Evolutionary conservation across 352 stramenopile genomes (phyloP), one percentile per base, ranked within the genome.

Genomic region (Phytophthora ramorum): DNA sequence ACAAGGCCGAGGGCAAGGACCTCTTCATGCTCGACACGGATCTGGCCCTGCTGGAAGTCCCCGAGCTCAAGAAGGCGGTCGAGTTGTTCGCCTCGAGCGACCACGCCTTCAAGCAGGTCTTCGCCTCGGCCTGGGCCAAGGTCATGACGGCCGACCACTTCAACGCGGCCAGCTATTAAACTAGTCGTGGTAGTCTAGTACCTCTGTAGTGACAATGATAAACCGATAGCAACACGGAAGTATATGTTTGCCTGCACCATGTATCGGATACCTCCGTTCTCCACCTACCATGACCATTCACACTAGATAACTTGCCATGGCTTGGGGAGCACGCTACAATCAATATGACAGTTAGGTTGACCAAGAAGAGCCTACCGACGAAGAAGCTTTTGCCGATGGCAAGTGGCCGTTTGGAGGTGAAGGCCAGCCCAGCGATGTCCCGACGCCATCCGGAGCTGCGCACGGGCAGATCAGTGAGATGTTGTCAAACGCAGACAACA

Each of bases 21-120:
- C 61, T 76, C 24, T 72, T 57, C 59, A 66, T 78, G 61, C 41
- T 71, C 1, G 38, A 67, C 28, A 76, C 65, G 16, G 63, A 74
- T n/a, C 13, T 75, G 10, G 64, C 62, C 0, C 52, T 73, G 26
- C 55, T 73, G 20, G 66, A 76, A 9, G 58, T 52, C 2, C 64
- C 64, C 5, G 64, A 72, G 46, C 64, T 72, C 5, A 74, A 65
- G 55, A 47, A 52, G 17, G 19, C 28, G 2, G 66, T 74, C 20
- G 41, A 74, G 14, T 44, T 53, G 35, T 76, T 63, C 38, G 63
- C 44, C 19, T 45, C 41, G 1, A 41, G 66, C 22, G 59, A 70
- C 34, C 41, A 19, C n/a, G 22, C 44, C n/a, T 63, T 75, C 46
- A 71, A 75, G 45, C 43, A 64, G 34, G 57, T 64, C 4, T 70